Evolutionary conservation across 352 stramenopile species (phyloP), one percentile per base, ranked within the genome.

Genomic region (Pythium aquatile): DNA sequence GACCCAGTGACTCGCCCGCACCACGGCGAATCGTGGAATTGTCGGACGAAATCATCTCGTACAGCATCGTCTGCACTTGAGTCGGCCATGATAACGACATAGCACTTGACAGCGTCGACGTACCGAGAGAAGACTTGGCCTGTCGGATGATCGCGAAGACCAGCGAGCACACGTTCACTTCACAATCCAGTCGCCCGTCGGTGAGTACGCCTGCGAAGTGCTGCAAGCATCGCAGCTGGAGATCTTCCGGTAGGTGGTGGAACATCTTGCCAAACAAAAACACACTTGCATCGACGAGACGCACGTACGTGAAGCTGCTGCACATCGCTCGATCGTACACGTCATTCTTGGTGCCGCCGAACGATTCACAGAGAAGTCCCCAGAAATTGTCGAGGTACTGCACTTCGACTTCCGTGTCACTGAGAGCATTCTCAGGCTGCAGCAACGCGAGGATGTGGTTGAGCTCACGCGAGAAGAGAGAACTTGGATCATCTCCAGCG

Each of bases 381-480:
- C 77, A 85, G 66, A 92, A 94, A 4, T 76, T 83, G 61, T 96
- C 87, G 14, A 90, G 60, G 65, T 94, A 94, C 72, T 93, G 84
- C 4, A 93, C 73, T 52, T 96, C 87, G 5, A 96, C 65, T 52
- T 96, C 87, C 14, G 79, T 91, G 65, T 96, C 87, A 2, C 82
- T 91, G 5, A 96, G 73, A 11, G 84, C 76, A 26, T 89, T 91
- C 53, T 91, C 85, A 5, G 63, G 73, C 56, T 88, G 85, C 24
- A 87, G 70, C 20, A 96, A 68, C 13, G 75, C 75, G 17, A 96
- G 71, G 32, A 90, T 75, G 39, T 88, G 78, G 69, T 96, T 96
- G 13, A 94, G 62, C 52, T 93, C 87, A 20, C 79, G 77, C 33
- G 84, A 87, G 48, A 91, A 93, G 14, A 94, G 67, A 4, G 73